Base-by-base conservation (phyloP, 73 alveolate genomes). In the Stentor roeselii region DNA sequence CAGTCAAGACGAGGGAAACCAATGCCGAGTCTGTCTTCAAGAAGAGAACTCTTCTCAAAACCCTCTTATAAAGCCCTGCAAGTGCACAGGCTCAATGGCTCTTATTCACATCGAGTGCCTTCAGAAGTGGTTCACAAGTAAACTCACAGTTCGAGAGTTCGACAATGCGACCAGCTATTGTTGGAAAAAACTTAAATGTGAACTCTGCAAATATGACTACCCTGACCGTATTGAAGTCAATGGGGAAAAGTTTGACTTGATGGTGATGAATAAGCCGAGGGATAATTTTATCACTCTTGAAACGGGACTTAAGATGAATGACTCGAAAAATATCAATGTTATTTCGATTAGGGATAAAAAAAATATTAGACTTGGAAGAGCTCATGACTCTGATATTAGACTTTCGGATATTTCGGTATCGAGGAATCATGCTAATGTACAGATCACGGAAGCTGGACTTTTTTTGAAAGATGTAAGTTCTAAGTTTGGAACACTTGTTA, bases 1-100 rank as follows among this genome's bases (percentile, higher is more conserved):
- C 36, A 76, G 37, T 38, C 32, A 35, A 0, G 3, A 37, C 36
- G 60, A 37, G 36, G 31, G 61, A 6, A 6, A 40, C 3, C 86
- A 50, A 27, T 86, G 92, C 59, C 42, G 92, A 86, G 36, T 86
- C 32, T 86, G 92, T 82, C 87, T 86, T n/a, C 3, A 30, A 6
- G 82, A 83, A 39, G 59, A 34, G 32, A 60, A 58, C 30, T 59
- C 82, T 31, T 50, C 15, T 21, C 90, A 86, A 39, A 88, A 94
- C 87, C 99, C 99, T 58, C 87, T 93, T 39, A 92, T 95, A 80
- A 91, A 94, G 42, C 99, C 99, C 31, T 95, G 99, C 85, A 85
- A 89, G 42, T 95, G 99, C 80, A 87, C 97, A 0, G 99, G 99
- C n/a, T 89, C 99, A 36, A 92, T 95, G 95, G 90, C 90, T 40